Base-by-base conservation (phyloP, 371 early-diverging fungal species). In the Dichotomocladium elegans region DNA sequence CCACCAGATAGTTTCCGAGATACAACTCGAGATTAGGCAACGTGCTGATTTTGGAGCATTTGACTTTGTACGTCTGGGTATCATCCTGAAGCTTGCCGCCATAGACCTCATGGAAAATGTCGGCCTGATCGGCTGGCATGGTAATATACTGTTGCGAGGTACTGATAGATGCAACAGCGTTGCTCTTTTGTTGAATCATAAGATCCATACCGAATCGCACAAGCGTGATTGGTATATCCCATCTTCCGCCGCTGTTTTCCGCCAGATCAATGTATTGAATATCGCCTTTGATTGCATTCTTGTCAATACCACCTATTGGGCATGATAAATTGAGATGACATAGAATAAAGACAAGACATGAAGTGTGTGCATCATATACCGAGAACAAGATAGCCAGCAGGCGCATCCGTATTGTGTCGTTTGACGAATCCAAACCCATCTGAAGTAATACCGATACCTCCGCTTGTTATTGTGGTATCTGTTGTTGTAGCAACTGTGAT, bases 41-140 rank as follows among this genome's bases (percentile, higher is more conserved):
- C 15, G 61, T 15, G 29, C 63, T 48, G 46, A 58, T 51, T 35
- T 70, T 56, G 40, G 62, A 64, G 52, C 74, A 74, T 37, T 70
- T 70, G 51, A 74, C 63, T 9, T 45, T 56, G 43, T 74, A 74
- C 8, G 55, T 57, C 26, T 60, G 55, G 17, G 68, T 61, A 14
- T 43, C 24, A 5, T 52, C 15, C 8, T 64, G 42, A 41, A 65
- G 68, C 12, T 52, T 50, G n/a, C 60, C 68, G 19, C 62, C 71
- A 46, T 70, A 74, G 26, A 61, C 54, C 9, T 58, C 56, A 24
- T 74, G 74, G 63, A 65, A 74, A 22, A 45, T 35, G 51, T 74
- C 74, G 27, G 74, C 74, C 61, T 73, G 74, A 8, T 60, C 41
- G 46, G 60, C 57, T 22, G 74, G 74, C 74, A 73, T 70, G 27